Base-by-base conservation (phyloP, 2,329 filamentous ascomycete species). In the Penicillium oxalicum region DNA sequence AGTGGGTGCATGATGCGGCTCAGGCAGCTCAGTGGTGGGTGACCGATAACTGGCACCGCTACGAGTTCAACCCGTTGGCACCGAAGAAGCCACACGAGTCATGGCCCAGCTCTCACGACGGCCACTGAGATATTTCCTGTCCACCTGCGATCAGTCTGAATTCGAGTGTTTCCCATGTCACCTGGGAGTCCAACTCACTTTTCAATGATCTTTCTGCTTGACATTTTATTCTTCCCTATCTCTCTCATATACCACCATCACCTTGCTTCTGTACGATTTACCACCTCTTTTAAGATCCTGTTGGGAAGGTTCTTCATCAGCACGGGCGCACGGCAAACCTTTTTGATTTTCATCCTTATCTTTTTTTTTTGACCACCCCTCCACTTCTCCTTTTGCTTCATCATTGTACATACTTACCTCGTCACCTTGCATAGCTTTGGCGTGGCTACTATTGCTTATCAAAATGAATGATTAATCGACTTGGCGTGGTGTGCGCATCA, bases 21-120 rank as follows among this genome's bases (percentile, higher is more conserved):
- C 58, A 61, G 35, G 59, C 70, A 5, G 65, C 61, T 5, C 59
- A 59, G 41, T 73, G 70, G 70, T 72, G 69, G 68, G 61, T 69
- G n/a, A 55, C 60, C 42, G 70, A 73, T 50, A 64, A 60, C 12
- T 52, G 52, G 48, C 46, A 48, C 8, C 56, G 57, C 12, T 60
- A 55, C 24, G 49, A 54, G 46, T 60, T 47, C 26, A 43, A 48
- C 18, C 54, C 54, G 8, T 45, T 42, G 18, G 13, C 33, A 5
- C 50, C 45, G 9, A 25, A 45, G 35, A 45, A 45, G 35, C 43
- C 43, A n/a, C 43, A 45, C 32, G n/a, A 45, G 43, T 32, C 35
- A 2, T 45, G 43, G 43, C 43, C 43, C 5, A 39, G 43, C 43
- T 36, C 42, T 36, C 42, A 44, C 7, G 35, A 44, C 12, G 42